Base-by-base conservation (phyloP, 768 basidiomycete species). In the Collybiopsis luxurians region DNA sequence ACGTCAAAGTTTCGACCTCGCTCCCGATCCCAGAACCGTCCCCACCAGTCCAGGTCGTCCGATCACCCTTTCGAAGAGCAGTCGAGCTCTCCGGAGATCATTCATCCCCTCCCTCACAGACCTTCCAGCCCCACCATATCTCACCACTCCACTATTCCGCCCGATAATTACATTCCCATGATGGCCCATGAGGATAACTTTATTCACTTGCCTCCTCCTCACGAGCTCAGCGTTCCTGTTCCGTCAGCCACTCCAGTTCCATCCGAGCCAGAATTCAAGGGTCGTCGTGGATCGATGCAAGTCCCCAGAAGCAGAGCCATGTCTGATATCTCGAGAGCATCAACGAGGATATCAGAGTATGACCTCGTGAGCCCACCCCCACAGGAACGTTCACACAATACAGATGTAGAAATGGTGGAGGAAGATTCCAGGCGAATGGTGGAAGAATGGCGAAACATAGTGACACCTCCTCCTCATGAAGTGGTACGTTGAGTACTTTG, bases 161-260 rank as follows among this genome's bases (percentile, higher is more conserved):
- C 53, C 7, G 53, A 54, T 54, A 54, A 54, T 27, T 54, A 54
- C n/a, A 54, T 54, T 27, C 53, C 53, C 12, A 54, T 38, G 27
- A 54, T 44, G 40, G 43, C 53, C 24, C 54, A n/a, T n/a, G 28
- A 3, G 15, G 43, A 39, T n/a, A 34, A 55, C 24, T 45, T 31
- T 24, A 55, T 46, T 13, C 21, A 28, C n/a, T 23, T 46, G 43
- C 54, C 44, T 55, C 44, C 54, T 30, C 54, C 54, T 2, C 44
- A 46, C 19, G 54, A 45, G 15, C 45, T 45, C 19, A 55, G 31
- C 11, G 28, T 19, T 24, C 43, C 54, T 19, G 45, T 46, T 19
- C 54, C 54, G 15, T 34, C 42, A 44, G 17, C 44, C 19, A 48
- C 54, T 23, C 54, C 34, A 3, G 54, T 15, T 34, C 45, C n/a